Conservation (phyloP, 345 rosid genomes). For the Populus euphratica region DNA sequence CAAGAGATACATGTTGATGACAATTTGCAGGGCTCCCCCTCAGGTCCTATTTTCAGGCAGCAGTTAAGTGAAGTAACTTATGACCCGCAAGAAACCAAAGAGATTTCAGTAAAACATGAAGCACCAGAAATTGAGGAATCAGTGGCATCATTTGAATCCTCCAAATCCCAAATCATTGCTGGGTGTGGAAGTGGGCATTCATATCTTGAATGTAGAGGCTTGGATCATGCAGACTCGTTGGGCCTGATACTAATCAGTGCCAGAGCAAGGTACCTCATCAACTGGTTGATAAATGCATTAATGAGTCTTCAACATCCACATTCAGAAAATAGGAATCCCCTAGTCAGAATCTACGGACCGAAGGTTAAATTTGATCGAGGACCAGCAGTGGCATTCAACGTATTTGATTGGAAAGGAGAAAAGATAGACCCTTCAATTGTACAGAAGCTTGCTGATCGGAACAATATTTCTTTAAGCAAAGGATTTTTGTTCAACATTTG, state of each 20-base stretch:
- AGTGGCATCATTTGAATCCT: slow-evolving; percentile 17
- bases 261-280: slow-evolving; percentile 55
- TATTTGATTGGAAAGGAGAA: slow-evolving; percentile 87
- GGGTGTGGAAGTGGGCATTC: background rate
- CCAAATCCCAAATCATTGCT: background rate
- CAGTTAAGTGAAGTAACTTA: background rate
- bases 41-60: slow-evolving; percentile 13
- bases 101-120: background rate
- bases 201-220: slow-evolving; percentile 47
- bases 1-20: slow-evolving; percentile 6
- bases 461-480: slow-evolving; percentile 48
- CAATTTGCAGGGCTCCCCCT: slow-evolving; percentile 6
- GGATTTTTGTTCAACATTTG: slow-evolving; percentile 46
- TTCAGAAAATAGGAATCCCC: slow-evolving; percentile 31
- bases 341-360: slow-evolving; percentile 71
- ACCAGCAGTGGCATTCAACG: slow-evolving; percentile 64
- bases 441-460: slow-evolving; percentile 72
- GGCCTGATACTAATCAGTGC: slow-evolving; percentile 54
- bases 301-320: slow-evolving; percentile 61
- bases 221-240: slow-evolving; percentile 71
- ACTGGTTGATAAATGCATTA: slow-evolving; percentile 75
- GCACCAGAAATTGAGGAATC: slow-evolving; percentile 33
- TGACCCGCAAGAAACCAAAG: slow-evolving; percentile 22
- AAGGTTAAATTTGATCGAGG: slow-evolving; percentile 44
- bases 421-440: slow-evolving; percentile 62